Conservation (phyloP, 805 yeast species). For the Candida nanaspora region DNA sequence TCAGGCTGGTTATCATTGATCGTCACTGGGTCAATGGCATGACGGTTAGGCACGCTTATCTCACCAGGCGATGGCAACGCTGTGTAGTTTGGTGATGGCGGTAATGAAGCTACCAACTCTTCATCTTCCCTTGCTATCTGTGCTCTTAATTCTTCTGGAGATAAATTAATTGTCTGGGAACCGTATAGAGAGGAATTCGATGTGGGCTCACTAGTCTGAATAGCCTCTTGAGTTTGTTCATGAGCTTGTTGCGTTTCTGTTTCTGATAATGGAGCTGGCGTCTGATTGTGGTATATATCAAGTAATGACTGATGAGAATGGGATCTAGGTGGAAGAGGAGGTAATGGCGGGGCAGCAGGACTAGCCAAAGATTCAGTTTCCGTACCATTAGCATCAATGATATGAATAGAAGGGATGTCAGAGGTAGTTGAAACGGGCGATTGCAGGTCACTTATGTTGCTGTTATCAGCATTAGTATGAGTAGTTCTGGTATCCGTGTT, state of each 20-base stretch:
- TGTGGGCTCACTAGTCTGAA: no score
- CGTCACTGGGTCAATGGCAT: conserved; percentile 19
- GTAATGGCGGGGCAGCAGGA: not conserved
- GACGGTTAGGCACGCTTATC: conserved; percentile 17
- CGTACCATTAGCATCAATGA: not conserved
- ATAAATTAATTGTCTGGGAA: not conserved
- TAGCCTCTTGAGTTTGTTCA: no score
- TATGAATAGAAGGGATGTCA: not conserved
- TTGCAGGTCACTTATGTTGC: not conserved
- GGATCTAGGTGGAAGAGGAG: no score
- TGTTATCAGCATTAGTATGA: not conserved
- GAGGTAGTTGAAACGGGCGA: not conserved
- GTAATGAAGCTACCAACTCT: conserved; percentile 14
- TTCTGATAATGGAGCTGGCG: no score
- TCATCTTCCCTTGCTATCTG: conserved; percentile 11
- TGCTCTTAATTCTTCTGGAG: not conserved
- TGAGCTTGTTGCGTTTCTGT: not conserved
- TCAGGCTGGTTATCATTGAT: conserved; percentile 17
- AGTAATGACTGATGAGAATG: no score
- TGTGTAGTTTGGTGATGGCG: conserved; percentile 26
- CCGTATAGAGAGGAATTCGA: no score
- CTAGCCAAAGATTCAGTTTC: not conserved
- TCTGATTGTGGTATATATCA: no score
- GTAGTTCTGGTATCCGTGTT: no score
- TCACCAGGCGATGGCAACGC: conserved; percentile 18